Evolutionary conservation across 495 filamentous ascomycete species (phyloP).

Genomic region (Trichoderma reesei): DNA sequence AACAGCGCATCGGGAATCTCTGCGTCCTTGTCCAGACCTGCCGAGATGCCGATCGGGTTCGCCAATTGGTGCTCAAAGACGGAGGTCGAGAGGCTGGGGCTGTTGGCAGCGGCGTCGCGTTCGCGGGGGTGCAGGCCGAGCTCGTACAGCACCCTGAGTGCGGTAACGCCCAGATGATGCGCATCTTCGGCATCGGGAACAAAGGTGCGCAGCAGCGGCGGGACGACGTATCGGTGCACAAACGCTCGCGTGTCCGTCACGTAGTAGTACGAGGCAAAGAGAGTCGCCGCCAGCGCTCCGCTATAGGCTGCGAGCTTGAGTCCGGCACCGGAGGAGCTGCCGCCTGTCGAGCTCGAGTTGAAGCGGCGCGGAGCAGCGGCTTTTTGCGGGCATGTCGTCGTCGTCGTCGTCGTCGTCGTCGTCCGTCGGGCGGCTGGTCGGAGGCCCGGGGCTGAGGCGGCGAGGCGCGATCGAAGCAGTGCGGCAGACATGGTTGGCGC

Average conservation of each 20-base stretch:
- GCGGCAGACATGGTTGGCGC: slow-evolving; percentile 8
- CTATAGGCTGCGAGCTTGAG: slow-evolving; percentile 45
- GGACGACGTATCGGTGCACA: slow-evolving; percentile 70
- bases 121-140: slow-evolving; percentile 68
- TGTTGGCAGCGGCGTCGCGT: slow-evolving; percentile 32
- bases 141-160: slow-evolving; percentile 57
- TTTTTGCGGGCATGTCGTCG: neutral
- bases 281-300: slow-evolving; percentile 36
- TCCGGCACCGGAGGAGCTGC: slow-evolving; percentile 24
- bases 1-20: slow-evolving; percentile 77
- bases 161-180: slow-evolving; percentile 63
- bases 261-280: slow-evolving; percentile 54
- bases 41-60: slow-evolving; percentile 87
- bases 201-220: slow-evolving; percentile 59
- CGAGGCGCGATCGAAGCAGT: slow-evolving; percentile 6
- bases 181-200: slow-evolving; percentile 85
- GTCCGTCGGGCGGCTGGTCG: neutral
- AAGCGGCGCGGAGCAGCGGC: slow-evolving; percentile 19
- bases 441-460: neutral
- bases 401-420: neutral
- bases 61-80: slow-evolving; percentile 71
- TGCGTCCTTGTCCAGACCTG: slow-evolving; percentile 88
- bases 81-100: slow-evolving; percentile 31
- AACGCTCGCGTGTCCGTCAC: slow-evolving; percentile 84
- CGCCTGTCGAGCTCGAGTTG: slow-evolving; percentile 25